Evolutionary conservation across 2,329 filamentous ascomycete species (phyloP).

Genomic region (Helotiales sp.): DNA sequence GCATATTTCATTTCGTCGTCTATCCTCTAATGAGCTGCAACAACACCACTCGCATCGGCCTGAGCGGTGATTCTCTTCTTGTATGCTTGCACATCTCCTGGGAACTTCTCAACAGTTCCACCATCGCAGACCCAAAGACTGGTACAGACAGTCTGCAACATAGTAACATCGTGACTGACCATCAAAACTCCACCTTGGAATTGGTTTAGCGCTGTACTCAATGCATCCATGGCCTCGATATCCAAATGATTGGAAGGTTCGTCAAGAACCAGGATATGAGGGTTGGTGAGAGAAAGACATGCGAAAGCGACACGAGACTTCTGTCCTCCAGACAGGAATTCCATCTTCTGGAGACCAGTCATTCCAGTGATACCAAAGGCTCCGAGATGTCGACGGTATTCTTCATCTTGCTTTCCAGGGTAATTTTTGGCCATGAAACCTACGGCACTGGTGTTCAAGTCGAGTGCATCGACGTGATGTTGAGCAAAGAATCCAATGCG

Average conservation of each 20-base stretch:
- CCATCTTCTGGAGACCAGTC: constrained; percentile 97
- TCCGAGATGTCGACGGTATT: constrained; percentile 93
- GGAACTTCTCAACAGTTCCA: constrained; percentile 94
- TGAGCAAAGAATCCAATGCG: constrained; percentile 97
- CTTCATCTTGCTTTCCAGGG: constrained; percentile 90
- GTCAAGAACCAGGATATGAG: constrained; percentile 96
- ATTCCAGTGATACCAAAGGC: constrained; percentile 91
- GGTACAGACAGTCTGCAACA: constrained; percentile 94
- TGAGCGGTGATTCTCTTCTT: constrained; percentile 95
- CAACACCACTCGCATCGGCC: constrained; percentile 86
- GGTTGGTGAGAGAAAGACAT: constrained; percentile 91
- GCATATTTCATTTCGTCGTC: not conserved
- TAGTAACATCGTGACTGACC: constrained; percentile 99
- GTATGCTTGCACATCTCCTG: constrained; percentile 92
- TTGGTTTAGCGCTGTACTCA: constrained; percentile 79
- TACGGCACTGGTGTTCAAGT: constrained; percentile 86
- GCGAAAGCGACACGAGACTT: constrained; percentile 98
- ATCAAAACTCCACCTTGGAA: constrained; percentile 97
- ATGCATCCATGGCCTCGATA: constrained; percentile 96
- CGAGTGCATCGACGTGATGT: constrained; percentile 95
- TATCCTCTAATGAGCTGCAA: constrained; percentile 36
- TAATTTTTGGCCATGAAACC: constrained; percentile 95
- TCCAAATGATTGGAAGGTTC: constrained; percentile 98
- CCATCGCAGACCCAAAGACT: constrained; percentile 96
- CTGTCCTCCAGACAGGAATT: constrained; percentile 89